Percentiles rank a stretch among this genome's conserved stretches.
These are phyloP conservation scores for Salix exigua DNA, from an alignment of 345 rosid genomes.

Conservation along the genomic window DNA sequence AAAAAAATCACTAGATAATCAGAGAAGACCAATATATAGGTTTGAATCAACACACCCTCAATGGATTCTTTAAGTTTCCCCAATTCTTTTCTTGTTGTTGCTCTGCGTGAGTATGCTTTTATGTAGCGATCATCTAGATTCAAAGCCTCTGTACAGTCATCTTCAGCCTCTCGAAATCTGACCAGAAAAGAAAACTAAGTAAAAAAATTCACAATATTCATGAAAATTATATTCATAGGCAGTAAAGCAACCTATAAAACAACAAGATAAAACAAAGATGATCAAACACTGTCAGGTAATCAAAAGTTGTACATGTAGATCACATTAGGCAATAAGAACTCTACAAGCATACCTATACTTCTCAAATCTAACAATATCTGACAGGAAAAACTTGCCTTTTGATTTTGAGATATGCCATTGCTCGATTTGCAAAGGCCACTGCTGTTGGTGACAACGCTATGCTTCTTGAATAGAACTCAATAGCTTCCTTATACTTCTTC, in stretches of 20 bases:
- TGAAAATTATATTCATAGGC: not conserved
- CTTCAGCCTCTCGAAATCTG: conserved; percentile 81
- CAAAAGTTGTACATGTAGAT: not conserved
- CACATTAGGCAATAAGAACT: not conserved
- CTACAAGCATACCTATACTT: not conserved
- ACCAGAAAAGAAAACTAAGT: conserved; percentile 2
- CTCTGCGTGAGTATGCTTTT: conserved; percentile 91
- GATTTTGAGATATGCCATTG: conserved; percentile 87
- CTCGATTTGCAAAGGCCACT: conserved; percentile 83
- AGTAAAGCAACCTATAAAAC: not conserved
- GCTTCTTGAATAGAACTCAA: conserved; percentile 86
- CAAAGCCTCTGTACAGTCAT: conserved; percentile 90
- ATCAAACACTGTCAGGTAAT: not conserved
- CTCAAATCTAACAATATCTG: not conserved
- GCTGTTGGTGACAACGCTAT: conserved; percentile 82
- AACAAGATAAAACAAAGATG: not conserved
- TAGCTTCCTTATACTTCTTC: conserved; percentile 78
- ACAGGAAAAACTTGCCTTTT: conserved; percentile 40
- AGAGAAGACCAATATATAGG: not conserved
- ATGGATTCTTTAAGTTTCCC: conserved; percentile 67
- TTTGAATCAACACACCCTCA: conserved; percentile 48
- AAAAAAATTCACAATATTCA: not conserved
- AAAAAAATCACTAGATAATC: conserved; percentile 2
- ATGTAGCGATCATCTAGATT: conserved; percentile 82
- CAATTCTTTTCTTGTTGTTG: conserved; percentile 79